Evolutionary conservation across 768 basidiomycete species (phyloP), one percentile per base, ranked within the genome.

Genomic region (Coprinopsis cinerea): DNA sequence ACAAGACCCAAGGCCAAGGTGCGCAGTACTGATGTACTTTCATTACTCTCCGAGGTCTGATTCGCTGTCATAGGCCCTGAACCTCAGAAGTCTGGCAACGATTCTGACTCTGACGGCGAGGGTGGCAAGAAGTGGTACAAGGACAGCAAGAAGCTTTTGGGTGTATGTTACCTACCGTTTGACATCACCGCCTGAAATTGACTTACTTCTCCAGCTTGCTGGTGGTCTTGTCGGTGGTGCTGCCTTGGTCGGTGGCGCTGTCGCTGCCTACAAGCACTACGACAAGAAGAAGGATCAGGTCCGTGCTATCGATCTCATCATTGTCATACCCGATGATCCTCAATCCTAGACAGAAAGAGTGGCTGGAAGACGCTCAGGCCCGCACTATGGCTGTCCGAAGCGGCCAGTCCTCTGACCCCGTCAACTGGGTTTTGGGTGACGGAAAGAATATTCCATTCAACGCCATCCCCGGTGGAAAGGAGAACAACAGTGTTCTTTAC

Each of bases 341-440:
- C 80, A 75, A 69, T 47, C 55, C 65, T 9, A 18, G 17, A 4
- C 23, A 50, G 4, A 62, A 66, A 49, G 70, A 70, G 26, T 88
- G 87, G 86, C 36, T 78, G 18, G 54, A 66, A 4, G 83, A 82
- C 0, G 82, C 85, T 3, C 69, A 75, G 55, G 49, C 40, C n/a
- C 79, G 81, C 52, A 79, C 81, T 10, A 62, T 69, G 4, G 64
- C 71, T 9, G 84, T 71, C 67, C 61, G 69, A 55, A 57, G 59
- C 11, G 61, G 72, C 17, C 75, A 74, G 0, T 72, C 72, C 17
- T 60, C 61, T 0, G 70, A 61, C 1, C 80, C 83, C 2, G 70
- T 73, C 11, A 78, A 77, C 18, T 90, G 87, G 87, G 56, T 85
- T 28, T 70, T 82, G 43, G 76, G 69, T 32, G 66, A 78, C 35